phyloP scores from a whole-genome alignment of 2,329 filamentous ascomycete genomes.

The Thielaviopsis euricoi region DNA sequence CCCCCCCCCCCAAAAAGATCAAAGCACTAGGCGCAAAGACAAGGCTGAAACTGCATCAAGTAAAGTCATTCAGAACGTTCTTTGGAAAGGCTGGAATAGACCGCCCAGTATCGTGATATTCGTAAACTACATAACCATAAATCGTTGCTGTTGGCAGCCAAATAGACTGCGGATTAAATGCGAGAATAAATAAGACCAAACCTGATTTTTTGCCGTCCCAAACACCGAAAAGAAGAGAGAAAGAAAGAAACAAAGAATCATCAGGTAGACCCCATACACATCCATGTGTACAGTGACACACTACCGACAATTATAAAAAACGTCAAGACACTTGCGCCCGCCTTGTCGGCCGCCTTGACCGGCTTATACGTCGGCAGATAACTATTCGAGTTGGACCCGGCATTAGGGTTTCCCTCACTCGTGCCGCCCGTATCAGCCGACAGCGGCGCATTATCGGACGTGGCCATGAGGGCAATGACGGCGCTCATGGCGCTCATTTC shows the following conservation, averaged over 20 bases:
- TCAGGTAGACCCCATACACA: constrained; percentile 7
- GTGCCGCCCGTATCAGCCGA: constrained; percentile 36
- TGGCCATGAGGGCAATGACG: constrained; percentile 34
- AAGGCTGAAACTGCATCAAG: constrained; percentile 1
- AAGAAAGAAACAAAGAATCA: not conserved
- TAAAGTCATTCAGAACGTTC: too few relatives aligned
- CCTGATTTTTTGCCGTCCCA: not conserved
- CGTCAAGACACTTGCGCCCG: constrained; percentile 32
- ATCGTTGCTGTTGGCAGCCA: not conserved
- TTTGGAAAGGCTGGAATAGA: not conserved
- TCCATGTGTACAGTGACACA: not conserved
- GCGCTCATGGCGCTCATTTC: constrained; percentile 42
- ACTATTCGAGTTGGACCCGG: constrained; percentile 22
- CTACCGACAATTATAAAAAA: constrained; percentile 23
- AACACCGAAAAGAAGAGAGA: not conserved
- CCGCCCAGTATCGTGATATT: not conserved
- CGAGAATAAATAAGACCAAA: too few relatives aligned
- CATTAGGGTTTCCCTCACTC: constrained; percentile 27
- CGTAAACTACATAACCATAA: not conserved
- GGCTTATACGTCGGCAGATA: constrained; percentile 19
- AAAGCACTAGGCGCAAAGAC: not conserved
- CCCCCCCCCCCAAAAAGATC: not conserved
- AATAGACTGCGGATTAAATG: too few relatives aligned
- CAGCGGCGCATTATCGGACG: constrained; percentile 23
- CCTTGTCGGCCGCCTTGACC: constrained; percentile 28